A percentile compares a stretch with the other conserved stretches of the same genome.
Conservation (phyloP, 2,329 filamentous ascomycete genomes). For the Biscogniauxia sp. region DNA sequence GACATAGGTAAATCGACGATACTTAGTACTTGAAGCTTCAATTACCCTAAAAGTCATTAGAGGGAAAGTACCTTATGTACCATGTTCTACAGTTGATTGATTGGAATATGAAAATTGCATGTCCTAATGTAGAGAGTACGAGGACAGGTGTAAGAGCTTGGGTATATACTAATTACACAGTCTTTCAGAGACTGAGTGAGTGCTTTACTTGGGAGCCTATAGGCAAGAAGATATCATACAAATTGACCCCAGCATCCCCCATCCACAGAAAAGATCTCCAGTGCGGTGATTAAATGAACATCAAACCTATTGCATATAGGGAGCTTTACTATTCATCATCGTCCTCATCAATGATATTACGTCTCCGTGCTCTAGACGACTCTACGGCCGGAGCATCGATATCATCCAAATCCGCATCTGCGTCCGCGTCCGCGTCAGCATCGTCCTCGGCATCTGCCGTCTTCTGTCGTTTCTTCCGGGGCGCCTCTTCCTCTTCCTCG, state of each 20-base stretch:
- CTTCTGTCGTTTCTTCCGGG: conserved; percentile 50
- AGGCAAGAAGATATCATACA: background rate
- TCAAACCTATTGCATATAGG: background rate
- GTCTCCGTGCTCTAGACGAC: conserved; percentile 45
- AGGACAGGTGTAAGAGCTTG: background rate
- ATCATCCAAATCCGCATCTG: conserved; percentile 55
- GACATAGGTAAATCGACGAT: too few relatives aligned
- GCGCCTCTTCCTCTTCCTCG: conserved; percentile 44
- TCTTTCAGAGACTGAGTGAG: background rate
- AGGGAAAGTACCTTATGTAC: too few relatives aligned
- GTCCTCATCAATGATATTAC: conserved; percentile 60
- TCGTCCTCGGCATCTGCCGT: conserved; percentile 47
- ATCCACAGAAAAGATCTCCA: background rate
- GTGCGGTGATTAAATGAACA: background rate
- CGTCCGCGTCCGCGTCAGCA: conserved; percentile 52
- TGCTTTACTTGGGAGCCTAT: background rate
- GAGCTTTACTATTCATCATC: conserved; percentile 42
- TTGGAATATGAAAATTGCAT: too few relatives aligned
- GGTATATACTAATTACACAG: background rate
- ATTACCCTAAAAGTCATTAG: too few relatives aligned
- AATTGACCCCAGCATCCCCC: background rate
- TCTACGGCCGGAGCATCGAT: conserved; percentile 39
- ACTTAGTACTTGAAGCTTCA: too few relatives aligned
- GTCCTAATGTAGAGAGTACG: background rate
- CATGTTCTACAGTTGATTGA: too few relatives aligned